Evolutionary conservation across 2,329 filamentous ascomycete genomes (phyloP), one percentile per base, ranked within the genome.

Genomic region (Microsporum canis): DNA sequence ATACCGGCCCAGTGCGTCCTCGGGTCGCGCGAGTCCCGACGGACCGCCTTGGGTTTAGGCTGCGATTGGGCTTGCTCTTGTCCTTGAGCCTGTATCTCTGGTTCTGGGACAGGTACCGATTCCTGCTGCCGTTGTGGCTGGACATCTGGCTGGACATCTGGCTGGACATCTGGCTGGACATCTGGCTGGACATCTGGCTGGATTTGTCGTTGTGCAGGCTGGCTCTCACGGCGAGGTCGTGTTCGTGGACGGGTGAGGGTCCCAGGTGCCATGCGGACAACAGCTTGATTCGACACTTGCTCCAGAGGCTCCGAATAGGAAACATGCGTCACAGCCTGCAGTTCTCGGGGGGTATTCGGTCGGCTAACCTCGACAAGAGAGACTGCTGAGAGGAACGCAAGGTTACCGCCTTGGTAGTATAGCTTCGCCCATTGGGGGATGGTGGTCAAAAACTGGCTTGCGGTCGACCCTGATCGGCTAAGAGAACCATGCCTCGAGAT

Each of bases 321-420:
- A 31, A 58, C 34, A 2, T 55, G 51, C 1, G 55, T 43, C 66
- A 36, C 66, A 64, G 67, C 80, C 73, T 36, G 78, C 72, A 61
- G 64, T 79, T 75, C 78, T 79, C 0, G 78, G 76, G 6, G 75
- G 71, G 39, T 77, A 7, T 71, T 65, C 31, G 72, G 70, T 6
- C 69, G 69, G 61, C 67, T 70, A 39, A 59, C 65, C 41, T 75
- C 72, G 5, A 71, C 66, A 10, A 73, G 65, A 23, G 72, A 76
- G 56, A 87, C 71, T 61, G 71, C 67, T 3, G 73, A 68, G 33
- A 63, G 66, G 75, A 83, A 55, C 75, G 80, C 63, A 78, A 79
- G 71, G 82, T 85, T 58, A 58, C 85, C 84, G 59, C 83, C 84
- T 39, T 84, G 83, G 70, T 91, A 91, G 72, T 90, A 91, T 14